Percentiles rank a stretch among this genome's conserved stretches.
phyloP scores from a whole-genome alignment of 1,284 basidiomycete genomes.

The Cutaneotrichosporon sp. region DNA sequence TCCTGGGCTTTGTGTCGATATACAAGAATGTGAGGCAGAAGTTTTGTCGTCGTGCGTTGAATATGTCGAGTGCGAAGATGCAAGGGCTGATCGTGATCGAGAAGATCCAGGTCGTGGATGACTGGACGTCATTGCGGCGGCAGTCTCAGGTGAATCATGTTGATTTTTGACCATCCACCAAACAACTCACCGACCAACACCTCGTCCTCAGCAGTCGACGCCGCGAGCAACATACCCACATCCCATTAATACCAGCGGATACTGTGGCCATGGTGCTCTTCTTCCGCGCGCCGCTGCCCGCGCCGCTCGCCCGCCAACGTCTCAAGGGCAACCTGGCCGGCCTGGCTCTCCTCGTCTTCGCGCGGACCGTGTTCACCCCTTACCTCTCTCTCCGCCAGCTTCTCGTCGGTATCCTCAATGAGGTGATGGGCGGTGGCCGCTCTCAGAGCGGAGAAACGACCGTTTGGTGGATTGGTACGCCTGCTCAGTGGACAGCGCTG shows the following conservation, averaged over 20 bases:
- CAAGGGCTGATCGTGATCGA: background rate
- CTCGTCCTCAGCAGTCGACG: too few species aligned
- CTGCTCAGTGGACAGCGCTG: constrained; percentile 2
- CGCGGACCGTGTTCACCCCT: constrained; percentile 30
- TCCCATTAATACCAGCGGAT: too few species aligned
- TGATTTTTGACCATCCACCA: constrained; percentile 2
- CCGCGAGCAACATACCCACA: too few species aligned
- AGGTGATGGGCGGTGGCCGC: constrained; percentile 6
- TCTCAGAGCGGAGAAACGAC: background rate
- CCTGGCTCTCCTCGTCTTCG: constrained; percentile 26
- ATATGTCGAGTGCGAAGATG: background rate
- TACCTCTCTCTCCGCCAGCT: constrained; percentile 27
- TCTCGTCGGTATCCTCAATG: constrained; percentile 21
- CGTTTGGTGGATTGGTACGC: constrained; percentile 22
- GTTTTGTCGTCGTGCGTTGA: too few species aligned
- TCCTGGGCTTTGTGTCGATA: background rate
- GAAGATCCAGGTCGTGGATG: background rate
- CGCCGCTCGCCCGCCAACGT: constrained; percentile 25
- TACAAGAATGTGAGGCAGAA: background rate
- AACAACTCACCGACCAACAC: background rate
- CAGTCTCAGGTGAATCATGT: background rate
- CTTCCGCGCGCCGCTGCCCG: constrained; percentile 20
- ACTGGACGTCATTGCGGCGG: constrained; percentile 1
- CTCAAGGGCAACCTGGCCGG: constrained; percentile 39
- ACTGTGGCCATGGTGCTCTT: background rate